Percentiles rank a stretch among this genome's conserved stretches.
Evolutionary conservation across 805 yeast species (phyloP).

Genomic region (Suhomyces sp.): DNA sequence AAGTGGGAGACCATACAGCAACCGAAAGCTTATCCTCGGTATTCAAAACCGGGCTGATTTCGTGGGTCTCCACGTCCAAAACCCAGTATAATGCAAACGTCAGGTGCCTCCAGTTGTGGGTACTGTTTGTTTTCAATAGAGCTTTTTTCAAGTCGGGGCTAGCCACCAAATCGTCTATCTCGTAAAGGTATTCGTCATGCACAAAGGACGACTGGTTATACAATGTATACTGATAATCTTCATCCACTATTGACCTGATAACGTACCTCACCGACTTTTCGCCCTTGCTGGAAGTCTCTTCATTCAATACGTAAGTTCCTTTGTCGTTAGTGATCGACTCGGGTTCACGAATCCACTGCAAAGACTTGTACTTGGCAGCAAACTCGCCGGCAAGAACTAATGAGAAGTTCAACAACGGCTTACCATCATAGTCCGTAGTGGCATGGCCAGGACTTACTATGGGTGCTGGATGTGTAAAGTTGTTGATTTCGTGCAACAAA

Average conservation of each 20-base stretch:
- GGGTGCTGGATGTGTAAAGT: constrained; percentile 7
- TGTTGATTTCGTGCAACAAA: constrained; percentile 21
- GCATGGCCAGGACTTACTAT: not conserved
- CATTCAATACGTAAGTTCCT: constrained; percentile 58
- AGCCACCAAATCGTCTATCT: constrained; percentile 54
- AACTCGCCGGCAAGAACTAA: constrained; percentile 54
- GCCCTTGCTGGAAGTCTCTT: constrained; percentile 19
- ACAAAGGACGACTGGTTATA: constrained; percentile 49
- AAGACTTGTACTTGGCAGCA: constrained; percentile 46
- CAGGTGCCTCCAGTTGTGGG: constrained; percentile 59
- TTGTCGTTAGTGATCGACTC: constrained; percentile 50
- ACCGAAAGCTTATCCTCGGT: constrained; percentile 38
- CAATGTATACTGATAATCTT: constrained; percentile 41
- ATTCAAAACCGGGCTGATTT: constrained; percentile 10
- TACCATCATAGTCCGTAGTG: constrained; percentile 12
- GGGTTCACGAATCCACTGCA: constrained; percentile 70
- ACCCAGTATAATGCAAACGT: constrained; percentile 43
- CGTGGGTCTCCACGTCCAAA: constrained; percentile 23
- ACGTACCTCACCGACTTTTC: constrained; percentile 47
- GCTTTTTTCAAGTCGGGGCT: constrained; percentile 65
- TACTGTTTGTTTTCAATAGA: constrained; percentile 56
- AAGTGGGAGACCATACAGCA: constrained; percentile 61
- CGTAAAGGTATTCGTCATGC: constrained; percentile 37
- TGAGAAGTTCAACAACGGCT: constrained; percentile 26
- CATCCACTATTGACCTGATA: constrained; percentile 52